phyloP scores from a whole-genome alignment of 768 basidiomycete species.

The Trametopsis cervina region DNA sequence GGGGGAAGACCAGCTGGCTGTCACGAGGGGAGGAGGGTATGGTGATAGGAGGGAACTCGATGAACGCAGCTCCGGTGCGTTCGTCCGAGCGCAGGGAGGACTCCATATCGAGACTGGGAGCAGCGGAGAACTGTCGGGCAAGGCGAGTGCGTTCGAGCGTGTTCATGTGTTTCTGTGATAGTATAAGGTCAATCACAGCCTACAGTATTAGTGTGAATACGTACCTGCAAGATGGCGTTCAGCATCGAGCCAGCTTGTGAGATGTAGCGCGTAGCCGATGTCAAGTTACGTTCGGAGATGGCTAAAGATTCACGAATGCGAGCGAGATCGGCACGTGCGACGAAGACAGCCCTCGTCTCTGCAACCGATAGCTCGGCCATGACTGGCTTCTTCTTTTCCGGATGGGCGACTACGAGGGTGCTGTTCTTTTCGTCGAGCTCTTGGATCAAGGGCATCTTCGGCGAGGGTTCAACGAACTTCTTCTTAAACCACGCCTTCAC shows the following conservation, averaged over 20 bases:
- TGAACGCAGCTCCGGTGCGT: neutral
- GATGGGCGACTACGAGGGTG: too few relatives aligned
- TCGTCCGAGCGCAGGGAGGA: neutral
- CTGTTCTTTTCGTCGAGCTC: slow-evolving; percentile 22
- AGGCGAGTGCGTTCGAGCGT: neutral
- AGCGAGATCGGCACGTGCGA: neutral
- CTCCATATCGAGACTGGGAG: neutral
- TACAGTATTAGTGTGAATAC: too few relatives aligned
- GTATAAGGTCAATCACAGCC: too few relatives aligned
- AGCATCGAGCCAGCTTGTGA: neutral
- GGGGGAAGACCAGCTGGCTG: slow-evolving; percentile 12
- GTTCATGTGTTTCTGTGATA: neutral
- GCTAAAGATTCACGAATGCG: neutral
- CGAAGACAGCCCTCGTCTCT: neutral
- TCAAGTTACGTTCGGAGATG: neutral
- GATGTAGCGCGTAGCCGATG: neutral
- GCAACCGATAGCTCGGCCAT: neutral
- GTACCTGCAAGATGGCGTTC: neutral
- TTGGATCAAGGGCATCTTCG: slow-evolving; percentile 18
- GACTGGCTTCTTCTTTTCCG: slow-evolving; percentile 8
- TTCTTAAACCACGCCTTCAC: slow-evolving; percentile 61
- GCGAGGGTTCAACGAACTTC: slow-evolving; percentile 34
- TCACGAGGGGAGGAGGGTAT: slow-evolving; percentile 13
- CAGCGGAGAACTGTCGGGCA: neutral
- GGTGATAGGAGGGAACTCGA: slow-evolving; percentile 12